Evolutionary conservation across 768 basidiomycete genomes (phyloP).

Genomic region (Pleurotus salmoneostramineus): DNA sequence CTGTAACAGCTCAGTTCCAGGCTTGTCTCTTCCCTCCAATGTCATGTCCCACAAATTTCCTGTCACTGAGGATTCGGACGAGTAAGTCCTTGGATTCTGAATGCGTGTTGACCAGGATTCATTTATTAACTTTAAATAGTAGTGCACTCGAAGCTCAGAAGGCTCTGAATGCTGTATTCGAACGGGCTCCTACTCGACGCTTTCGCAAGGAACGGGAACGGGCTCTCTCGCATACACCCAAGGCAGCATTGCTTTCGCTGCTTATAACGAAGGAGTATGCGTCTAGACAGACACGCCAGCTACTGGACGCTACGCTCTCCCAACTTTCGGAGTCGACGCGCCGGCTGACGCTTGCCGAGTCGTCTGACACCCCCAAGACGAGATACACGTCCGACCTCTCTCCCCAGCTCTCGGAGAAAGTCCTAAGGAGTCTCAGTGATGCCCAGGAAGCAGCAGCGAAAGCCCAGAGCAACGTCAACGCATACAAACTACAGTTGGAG

Average conservation of each 20-base stretch:
- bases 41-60: slow-evolving; percentile 7
- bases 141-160: not conserved
- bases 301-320: slow-evolving; percentile 29
- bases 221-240: slow-evolving; percentile 14
- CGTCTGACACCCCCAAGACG: slow-evolving; percentile 24
- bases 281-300: slow-evolving; percentile 27
- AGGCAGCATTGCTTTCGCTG: slow-evolving; percentile 24
- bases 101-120: not conserved
- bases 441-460: not conserved
- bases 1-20: not conserved
- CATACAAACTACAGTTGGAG: slow-evolving; percentile 4
- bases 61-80: not conserved
- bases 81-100: not conserved
- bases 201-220: slow-evolving; percentile 18
- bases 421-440: slow-evolving; percentile 23
- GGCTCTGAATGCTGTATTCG: slow-evolving; percentile 2
- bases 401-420: slow-evolving; percentile 23
- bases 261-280: slow-evolving; percentile 31
- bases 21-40: not conserved
- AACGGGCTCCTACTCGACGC: slow-evolving; percentile 6
- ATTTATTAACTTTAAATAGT: not conserved
- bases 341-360: slow-evolving; percentile 29
- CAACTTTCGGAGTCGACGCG: slow-evolving; percentile 29
- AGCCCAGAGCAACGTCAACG: not conserved
- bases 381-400: slow-evolving; percentile 3